These are phyloP conservation scores for Phytophthora capsici DNA, from an alignment of 352 stramenopile genomes.

Conservation along the genomic window DNA sequence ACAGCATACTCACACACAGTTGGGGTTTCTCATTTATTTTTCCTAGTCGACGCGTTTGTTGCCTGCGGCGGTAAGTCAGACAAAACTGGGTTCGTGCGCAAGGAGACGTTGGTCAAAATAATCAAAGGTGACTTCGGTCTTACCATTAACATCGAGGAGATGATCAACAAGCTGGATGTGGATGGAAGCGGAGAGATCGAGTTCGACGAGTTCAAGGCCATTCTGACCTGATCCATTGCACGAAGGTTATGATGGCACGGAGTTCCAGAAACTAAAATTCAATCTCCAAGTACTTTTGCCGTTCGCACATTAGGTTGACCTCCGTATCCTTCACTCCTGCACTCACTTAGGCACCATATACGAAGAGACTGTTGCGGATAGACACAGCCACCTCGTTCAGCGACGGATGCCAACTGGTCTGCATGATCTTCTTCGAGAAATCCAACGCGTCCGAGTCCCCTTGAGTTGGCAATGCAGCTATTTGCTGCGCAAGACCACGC, in stretches of 20 bases:
- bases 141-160: conserved; percentile 98
- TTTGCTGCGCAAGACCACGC: conserved; percentile 65
- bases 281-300: no score
- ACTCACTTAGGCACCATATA: conserved; percentile 52
- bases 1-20: neutral
- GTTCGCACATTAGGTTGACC: no score
- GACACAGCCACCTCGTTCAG: conserved; percentile 81
- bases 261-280: neutral
- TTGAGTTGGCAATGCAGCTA: conserved; percentile 39
- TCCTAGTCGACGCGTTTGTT: conserved; percentile 95
- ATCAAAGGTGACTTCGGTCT: conserved; percentile 96
- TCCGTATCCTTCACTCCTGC: no score
- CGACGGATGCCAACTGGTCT: conserved; percentile 86
- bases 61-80: conserved; percentile 94
- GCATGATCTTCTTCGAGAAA: conserved; percentile 84
- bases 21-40: neutral
- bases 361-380: conserved; percentile 85
- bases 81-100: conserved; percentile 92
- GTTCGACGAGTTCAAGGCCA: conserved; percentile 96
- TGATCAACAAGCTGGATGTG: conserved; percentile 97
- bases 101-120: conserved; percentile 92
- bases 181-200: conserved; percentile 96
- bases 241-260: neutral
- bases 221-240: conserved; percentile 62
- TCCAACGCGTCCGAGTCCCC: conserved; percentile 67